Base-by-base conservation (phyloP, 2,329 filamentous ascomycete species). In the Fusarium sp. region DNA sequence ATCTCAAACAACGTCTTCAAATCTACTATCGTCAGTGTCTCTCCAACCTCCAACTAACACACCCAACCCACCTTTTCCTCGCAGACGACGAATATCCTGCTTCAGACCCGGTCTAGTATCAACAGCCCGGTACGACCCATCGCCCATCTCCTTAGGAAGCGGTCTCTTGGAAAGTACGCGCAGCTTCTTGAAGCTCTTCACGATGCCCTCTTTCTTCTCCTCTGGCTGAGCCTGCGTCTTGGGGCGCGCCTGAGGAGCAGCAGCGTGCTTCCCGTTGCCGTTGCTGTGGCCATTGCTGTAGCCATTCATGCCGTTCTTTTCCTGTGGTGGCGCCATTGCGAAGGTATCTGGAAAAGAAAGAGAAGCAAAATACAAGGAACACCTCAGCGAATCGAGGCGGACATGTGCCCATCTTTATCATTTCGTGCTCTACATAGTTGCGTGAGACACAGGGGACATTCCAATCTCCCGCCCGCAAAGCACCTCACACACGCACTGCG, bases 1-100 rank as follows among this genome's bases (percentile, higher is more conserved):
- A 93, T 78, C 7, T 86, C 82, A 43, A 86, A 77, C 19, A 93
- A 79, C 0, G 90, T 92, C 70, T 85, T 85, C 43, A 91, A 74
- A 67, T 93, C 90, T 82, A 28, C 8, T 77, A 72, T 36, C 77
- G 30, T 74, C 24, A 73, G 67, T 43, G 34, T 6, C 4, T 5
- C n/a, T 39, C 19, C 19, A 3, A 12, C 7, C 11, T 6, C 14
- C 15, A 7, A 34, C 15, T 9, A 11, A 17, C 26, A n/a, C 7
- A 20, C 3, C 21, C 8, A 12, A 23, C 42, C 40, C 38, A 73
- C 72, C 72, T 44, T 50, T 56, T 47, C 55, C 59, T 19, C 56
- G 65, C 10, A 74, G 65, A 14, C 72, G 70, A 8, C 64, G 44
- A 7, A 74, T 12, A 23, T 74, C 73, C 40, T 75, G 43, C 49